These are phyloP conservation scores for Paraconiothyrium sp. DNA, from an alignment of 2,329 filamentous ascomycete genomes.

Conservation along the genomic window DNA sequence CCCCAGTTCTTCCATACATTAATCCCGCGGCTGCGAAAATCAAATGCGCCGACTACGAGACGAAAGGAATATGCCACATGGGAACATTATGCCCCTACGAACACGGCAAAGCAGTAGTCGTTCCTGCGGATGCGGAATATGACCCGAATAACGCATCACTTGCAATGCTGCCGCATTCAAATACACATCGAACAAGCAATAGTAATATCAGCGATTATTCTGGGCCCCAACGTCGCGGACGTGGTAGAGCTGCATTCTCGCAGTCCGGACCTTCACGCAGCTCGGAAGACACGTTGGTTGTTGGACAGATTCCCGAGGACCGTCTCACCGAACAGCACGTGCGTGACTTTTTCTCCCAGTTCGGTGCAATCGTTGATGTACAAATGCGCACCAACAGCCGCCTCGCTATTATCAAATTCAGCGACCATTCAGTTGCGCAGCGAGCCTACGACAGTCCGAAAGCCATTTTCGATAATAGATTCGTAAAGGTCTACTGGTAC, in stretches of 20 bases:
- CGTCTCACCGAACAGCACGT: constrained; percentile 72
- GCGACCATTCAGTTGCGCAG: constrained; percentile 71
- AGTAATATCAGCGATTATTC: constrained; percentile 18
- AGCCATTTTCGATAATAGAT: constrained; percentile 84
- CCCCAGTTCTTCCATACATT: neutral
- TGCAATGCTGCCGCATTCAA: neutral
- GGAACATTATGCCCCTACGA: constrained; percentile 10
- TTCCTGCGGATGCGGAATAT: constrained; percentile 8
- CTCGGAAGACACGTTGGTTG: constrained; percentile 73
- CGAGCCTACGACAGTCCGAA: constrained; percentile 80
- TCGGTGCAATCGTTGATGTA: constrained; percentile 72
- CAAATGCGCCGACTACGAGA: constrained; percentile 10
- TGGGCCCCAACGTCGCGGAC: constrained; percentile 14
- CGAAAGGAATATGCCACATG: constrained; percentile 8
- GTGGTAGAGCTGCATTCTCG: constrained; percentile 66
- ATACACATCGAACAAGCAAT: neutral
- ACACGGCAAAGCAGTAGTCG: neutral
- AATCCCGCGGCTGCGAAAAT: neutral
- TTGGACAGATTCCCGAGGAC: constrained; percentile 80
- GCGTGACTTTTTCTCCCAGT: constrained; percentile 74
- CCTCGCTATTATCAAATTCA: constrained; percentile 75
- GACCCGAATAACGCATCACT: constrained; percentile 10
- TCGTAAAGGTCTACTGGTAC: constrained; percentile 85
- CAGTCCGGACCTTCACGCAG: constrained; percentile 70
- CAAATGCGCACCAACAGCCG: constrained; percentile 72